Evolutionary conservation across 306 rosid genomes (phyloP).

Genomic region (Coriaria nepalensis): DNA sequence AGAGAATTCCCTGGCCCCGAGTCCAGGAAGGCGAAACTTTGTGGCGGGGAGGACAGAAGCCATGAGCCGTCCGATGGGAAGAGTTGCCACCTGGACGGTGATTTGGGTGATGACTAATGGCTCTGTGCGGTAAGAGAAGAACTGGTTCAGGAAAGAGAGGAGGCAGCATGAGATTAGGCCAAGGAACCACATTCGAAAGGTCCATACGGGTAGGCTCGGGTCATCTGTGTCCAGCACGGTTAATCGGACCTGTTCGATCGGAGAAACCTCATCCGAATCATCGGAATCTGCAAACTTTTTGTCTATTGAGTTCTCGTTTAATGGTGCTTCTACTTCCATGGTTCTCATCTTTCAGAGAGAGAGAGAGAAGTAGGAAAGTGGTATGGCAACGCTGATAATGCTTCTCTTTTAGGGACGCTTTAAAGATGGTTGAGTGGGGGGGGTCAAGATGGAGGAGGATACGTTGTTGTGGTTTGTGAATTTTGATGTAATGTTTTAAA

Average conservation of each 20-base stretch:
- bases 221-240: constrained; percentile 61
- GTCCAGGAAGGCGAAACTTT: constrained; percentile 34
- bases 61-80: constrained; percentile 69
- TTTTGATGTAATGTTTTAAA: too few relatives aligned
- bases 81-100: constrained; percentile 46
- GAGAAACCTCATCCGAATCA: constrained; percentile 32
- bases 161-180: constrained; percentile 48
- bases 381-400: too few relatives aligned
- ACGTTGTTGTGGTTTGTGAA: too few relatives aligned
- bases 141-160: constrained; percentile 63
- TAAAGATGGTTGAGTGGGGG: too few relatives aligned
- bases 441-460: too few relatives aligned
- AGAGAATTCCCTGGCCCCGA: constrained; percentile 25
- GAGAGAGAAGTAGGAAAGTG: too few relatives aligned
- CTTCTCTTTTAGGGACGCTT: too few relatives aligned
- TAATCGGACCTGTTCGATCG: constrained; percentile 52
- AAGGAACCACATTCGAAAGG: constrained; percentile 77
- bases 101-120: constrained; percentile 52
- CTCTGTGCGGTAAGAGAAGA: constrained; percentile 62
- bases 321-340: too few relatives aligned
- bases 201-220: constrained; percentile 57
- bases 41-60: constrained; percentile 27
- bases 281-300: neutral
- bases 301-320: neutral
- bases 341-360: too few relatives aligned